These are phyloP conservation scores for Podaxis pistillaris DNA, from an alignment of 768 basidiomycete genomes.

Conservation along the genomic window DNA sequence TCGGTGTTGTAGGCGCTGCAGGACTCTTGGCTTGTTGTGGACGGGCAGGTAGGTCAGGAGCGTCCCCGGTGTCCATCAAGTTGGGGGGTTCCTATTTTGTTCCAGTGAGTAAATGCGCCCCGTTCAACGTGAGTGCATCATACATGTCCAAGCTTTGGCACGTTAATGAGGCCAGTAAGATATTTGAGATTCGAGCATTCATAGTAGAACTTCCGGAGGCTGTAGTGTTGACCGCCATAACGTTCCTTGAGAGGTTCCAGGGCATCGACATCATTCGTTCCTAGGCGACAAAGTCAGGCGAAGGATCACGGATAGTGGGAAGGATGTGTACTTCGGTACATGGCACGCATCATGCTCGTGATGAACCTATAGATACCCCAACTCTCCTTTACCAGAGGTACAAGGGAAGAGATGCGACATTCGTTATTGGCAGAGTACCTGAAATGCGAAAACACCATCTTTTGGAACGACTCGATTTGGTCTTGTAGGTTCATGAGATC, in stretches of 20 bases:
- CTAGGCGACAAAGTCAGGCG: constrained; percentile 35
- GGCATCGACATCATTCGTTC: constrained; percentile 86
- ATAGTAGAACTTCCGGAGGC: constrained; percentile 96
- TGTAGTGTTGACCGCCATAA: constrained; percentile 89
- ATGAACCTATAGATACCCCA: constrained; percentile 99
- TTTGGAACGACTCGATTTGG: constrained; percentile 98
- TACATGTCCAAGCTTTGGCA: constrained; percentile 94
- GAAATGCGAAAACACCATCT: constrained; percentile 96
- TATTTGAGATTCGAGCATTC: constrained; percentile 99
- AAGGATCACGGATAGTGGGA: neutral
- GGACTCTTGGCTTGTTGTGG: constrained; percentile 58
- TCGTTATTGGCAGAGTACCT: constrained; percentile 91
- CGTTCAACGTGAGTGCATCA: constrained; percentile 19
- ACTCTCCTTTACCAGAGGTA: constrained; percentile 97
- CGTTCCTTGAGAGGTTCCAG: constrained; percentile 86
- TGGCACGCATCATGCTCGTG: constrained; percentile 96
- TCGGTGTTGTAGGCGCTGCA: constrained; percentile 68
- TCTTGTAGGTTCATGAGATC: constrained; percentile 98
- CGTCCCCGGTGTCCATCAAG: constrained; percentile 75
- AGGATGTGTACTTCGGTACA: constrained; percentile 76
- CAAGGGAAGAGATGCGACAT: constrained; percentile 93
- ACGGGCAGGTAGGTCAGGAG: constrained; percentile 86
- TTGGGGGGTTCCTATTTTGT: constrained; percentile 88
- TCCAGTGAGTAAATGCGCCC: constrained; percentile 1
- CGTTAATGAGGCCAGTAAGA: constrained; percentile 95